Evolutionary conservation across 1,139 yeast genomes (phyloP).

Genomic region (Dujonia santamariae): DNA sequence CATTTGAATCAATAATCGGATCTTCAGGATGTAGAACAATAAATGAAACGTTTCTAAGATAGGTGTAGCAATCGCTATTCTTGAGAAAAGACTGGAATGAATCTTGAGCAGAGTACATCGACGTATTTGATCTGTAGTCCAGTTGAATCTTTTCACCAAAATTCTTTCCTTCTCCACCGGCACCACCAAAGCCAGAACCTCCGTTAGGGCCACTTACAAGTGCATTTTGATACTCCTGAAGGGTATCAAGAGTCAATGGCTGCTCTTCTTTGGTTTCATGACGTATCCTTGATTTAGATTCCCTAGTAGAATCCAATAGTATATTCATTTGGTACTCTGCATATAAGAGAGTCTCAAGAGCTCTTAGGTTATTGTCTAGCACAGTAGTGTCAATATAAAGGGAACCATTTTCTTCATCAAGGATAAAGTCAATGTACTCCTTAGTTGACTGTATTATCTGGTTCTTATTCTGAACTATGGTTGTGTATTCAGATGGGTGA

Average conservation of each 20-base stretch:
- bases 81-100: constrained; percentile 3
- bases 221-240: constrained; percentile 6
- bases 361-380: constrained; percentile 4
- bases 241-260: constrained; percentile 8
- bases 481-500: constrained; percentile 4
- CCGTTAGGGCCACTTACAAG: not conserved
- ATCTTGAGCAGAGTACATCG: constrained; percentile 1
- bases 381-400: constrained; percentile 6
- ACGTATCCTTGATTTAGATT: constrained; percentile 7
- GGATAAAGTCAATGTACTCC: constrained; percentile 8
- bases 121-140: constrained; percentile 4
- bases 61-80: constrained; percentile 16
- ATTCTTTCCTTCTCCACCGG: constrained; percentile 7
- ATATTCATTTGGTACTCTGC: constrained; percentile 5
- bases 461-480: constrained; percentile 4
- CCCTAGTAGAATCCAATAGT: constrained; percentile 6
- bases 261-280: constrained; percentile 8
- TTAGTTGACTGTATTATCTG: constrained; percentile 7
- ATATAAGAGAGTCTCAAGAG: constrained; percentile 5
- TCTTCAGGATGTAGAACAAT: constrained; percentile 38
- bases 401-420: constrained; percentile 5
- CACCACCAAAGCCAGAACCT: not conserved
- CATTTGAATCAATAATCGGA: constrained; percentile 42
- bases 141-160: constrained; percentile 11
- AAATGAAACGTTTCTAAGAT: constrained; percentile 24